These are phyloP conservation scores for Kluyveromyces aestuarii DNA, from an alignment of 805 yeast genomes.

Conservation along the genomic window DNA sequence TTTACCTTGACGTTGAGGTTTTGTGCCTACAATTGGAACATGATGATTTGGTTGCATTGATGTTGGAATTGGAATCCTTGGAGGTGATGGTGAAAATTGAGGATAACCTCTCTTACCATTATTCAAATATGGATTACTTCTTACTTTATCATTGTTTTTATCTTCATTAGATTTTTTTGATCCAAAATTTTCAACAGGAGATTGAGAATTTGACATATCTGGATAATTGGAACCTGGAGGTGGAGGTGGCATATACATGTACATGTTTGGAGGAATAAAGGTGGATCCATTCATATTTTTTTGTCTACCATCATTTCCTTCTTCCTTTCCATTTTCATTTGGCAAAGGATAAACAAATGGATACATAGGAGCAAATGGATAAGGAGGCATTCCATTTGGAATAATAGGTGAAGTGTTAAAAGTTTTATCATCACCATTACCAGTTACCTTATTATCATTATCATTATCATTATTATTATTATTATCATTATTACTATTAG, in stretches of 20 bases:
- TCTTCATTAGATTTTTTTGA: constrained; percentile 3
- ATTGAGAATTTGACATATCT: not conserved
- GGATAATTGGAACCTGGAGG: constrained; percentile 4
- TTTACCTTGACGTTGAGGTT: constrained; percentile 5
- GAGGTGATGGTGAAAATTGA: constrained; percentile 1
- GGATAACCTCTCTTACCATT: not conserved
- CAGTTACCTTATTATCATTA: constrained; percentile 1
- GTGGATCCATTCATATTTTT: not conserved
- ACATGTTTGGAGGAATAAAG: constrained; percentile 4
- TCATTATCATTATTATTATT: constrained; percentile 3
- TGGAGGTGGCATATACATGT: constrained; percentile 7
- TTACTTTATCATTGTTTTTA: constrained; percentile 8
- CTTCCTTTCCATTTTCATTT: not conserved
- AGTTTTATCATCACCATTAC: not conserved
- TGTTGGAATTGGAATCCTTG: not conserved
- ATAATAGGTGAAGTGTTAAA: constrained; percentile 1
- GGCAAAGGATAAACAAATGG: constrained; percentile 1
- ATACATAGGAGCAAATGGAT: constrained; percentile 4
- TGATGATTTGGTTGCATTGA: constrained; percentile 4
- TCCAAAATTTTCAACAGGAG: constrained; percentile 3
- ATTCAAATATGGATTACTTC: constrained; percentile 19
- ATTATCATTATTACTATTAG: not conserved
- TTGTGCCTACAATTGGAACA: not conserved
- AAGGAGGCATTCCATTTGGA: constrained; percentile 3
- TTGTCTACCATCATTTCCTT: not conserved